Evolutionary conservation across 2,329 filamentous ascomycete species (phyloP), one percentile per base, ranked within the genome.

Genomic region (Rachicladosporium sp.): DNA sequence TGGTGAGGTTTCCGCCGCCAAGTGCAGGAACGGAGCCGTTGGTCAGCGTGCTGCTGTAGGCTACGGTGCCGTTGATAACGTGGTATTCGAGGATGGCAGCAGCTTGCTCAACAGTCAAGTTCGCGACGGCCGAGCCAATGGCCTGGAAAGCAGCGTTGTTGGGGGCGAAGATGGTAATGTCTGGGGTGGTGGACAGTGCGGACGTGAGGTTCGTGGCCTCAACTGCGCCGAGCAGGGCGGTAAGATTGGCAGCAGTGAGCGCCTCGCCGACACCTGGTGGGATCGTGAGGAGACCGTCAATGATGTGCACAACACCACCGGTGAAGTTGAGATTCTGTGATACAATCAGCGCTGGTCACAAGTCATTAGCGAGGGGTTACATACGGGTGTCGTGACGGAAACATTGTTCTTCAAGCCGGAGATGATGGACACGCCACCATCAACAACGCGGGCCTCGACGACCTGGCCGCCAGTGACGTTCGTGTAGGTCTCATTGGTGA

Each of bases 121-220:
- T 63, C 27, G 57, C 53, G 10, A 73, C 50, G 4, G 67, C 59
- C 35, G 65, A 72, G 38, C 70, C 74, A 30, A 79, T 69, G 10
- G 62, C 57, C 27, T 67, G 61, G 59, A 80, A 74, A 9, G 75
- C 76, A 3, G 62, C 61, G 53, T 80, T 74, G 50, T 62, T 68
- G 1, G 78, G 77, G 1, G 70, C 74, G 45, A 82, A 79, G 43
- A 81, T 65, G 41, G 78, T 82, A 30, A 81, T 47, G 50, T 75
- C 63, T 29, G 52, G 50, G 10, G 58, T 50, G 9, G 43, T 46
- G 41, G 66, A 56, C 31, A 76, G 53, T 10, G 61, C 54, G 1
- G 57, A 46, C 13, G 61, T 40, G 15, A 64, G 51, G 40, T 57
- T 44, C 21, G 58, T 56, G 4, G 31, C 13, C 6, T 35, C 41